Evolutionary conservation across 2,329 filamentous ascomycete species (phyloP).

Genomic region (Rachicladosporium sp.): DNA sequence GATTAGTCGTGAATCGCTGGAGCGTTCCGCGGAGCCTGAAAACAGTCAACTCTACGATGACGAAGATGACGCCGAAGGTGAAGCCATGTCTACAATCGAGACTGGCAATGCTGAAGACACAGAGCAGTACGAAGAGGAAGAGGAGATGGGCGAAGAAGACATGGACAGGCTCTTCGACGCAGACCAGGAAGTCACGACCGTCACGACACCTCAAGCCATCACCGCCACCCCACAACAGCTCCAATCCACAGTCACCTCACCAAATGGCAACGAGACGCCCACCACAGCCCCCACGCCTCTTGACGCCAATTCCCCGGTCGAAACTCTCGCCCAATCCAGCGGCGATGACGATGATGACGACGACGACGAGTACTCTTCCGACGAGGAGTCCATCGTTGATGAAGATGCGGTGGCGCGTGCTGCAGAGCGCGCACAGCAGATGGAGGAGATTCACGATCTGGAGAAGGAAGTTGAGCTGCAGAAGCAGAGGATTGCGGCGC

Average conservation of each 20-base stretch:
- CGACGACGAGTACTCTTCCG: conserved; percentile 35
- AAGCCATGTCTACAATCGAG: conserved; percentile 18
- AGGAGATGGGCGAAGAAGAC: conserved; percentile 16
- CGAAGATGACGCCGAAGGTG: conserved; percentile 19
- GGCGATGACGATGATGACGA: conserved; percentile 29
- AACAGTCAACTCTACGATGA: conserved; percentile 19
- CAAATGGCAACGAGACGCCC: conserved; percentile 14
- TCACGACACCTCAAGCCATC: conserved; percentile 6
- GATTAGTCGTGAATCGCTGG: conserved; percentile 34
- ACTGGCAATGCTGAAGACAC: conserved; percentile 32
- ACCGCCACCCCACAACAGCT: conserved; percentile 6
- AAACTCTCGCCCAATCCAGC: conserved; percentile 8
- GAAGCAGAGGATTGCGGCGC: conserved; percentile 24
- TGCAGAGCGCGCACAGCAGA: conserved; percentile 34
- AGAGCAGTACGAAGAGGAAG: conserved; percentile 22
- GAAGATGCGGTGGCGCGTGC: conserved; percentile 39
- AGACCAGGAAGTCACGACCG: conserved; percentile 13
- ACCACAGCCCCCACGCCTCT: conserved; percentile 4
- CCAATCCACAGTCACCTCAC: conserved; percentile 12
- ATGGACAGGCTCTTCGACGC: conserved; percentile 28
- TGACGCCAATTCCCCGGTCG: conserved; percentile 12
- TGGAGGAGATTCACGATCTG: conserved; percentile 44
- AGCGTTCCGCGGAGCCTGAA: conserved; percentile 22
- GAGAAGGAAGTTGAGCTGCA: conserved; percentile 37
- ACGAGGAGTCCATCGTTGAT: conserved; percentile 32